phyloP scores from a whole-genome alignment of 1,139 yeast genomes.

The Debaryomycetaceae sp. region DNA sequence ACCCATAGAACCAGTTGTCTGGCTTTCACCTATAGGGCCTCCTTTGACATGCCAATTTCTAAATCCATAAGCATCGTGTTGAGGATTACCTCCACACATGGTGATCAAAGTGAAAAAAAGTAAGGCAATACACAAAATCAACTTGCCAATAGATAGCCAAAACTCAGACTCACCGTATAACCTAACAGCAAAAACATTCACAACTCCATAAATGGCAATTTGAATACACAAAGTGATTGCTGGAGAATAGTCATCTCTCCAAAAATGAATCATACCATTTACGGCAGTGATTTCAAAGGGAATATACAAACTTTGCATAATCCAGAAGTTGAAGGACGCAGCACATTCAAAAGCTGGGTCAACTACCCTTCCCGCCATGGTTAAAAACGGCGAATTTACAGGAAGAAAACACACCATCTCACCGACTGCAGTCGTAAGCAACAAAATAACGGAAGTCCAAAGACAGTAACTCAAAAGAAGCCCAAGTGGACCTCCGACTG shows the following conservation, averaged over 20 bases:
- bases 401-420: conserved; percentile 85
- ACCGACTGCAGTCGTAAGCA: conserved; percentile 68
- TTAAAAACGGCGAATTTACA: conserved; percentile 58
- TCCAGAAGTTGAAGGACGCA: conserved; percentile 79
- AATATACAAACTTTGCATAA: conserved; percentile 69
- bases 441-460: conserved; percentile 51
- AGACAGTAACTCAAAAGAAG: conserved; percentile 37
- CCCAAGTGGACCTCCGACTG: conserved; percentile 48
- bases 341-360: conserved; percentile 74
- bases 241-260: conserved; percentile 73
- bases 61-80: conserved; percentile 63
- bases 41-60: conserved; percentile 55
- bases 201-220: conserved; percentile 55
- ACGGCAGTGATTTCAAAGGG: conserved; percentile 84
- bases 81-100: conserved; percentile 84
- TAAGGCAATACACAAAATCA: conserved; percentile 67
- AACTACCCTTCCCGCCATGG: conserved; percentile 53
- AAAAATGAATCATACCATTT: conserved; percentile 71
- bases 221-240: conserved; percentile 65
- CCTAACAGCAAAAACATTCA: conserved; percentile 70
- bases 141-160: conserved; percentile 75
- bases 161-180: conserved; percentile 79
- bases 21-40: conserved; percentile 52
- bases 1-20: conserved; percentile 57
- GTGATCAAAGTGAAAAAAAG: conserved; percentile 70